These are phyloP conservation scores for Paspalum notatum DNA, from an alignment of 176 grass and related monocot species.

Conservation along the genomic window DNA sequence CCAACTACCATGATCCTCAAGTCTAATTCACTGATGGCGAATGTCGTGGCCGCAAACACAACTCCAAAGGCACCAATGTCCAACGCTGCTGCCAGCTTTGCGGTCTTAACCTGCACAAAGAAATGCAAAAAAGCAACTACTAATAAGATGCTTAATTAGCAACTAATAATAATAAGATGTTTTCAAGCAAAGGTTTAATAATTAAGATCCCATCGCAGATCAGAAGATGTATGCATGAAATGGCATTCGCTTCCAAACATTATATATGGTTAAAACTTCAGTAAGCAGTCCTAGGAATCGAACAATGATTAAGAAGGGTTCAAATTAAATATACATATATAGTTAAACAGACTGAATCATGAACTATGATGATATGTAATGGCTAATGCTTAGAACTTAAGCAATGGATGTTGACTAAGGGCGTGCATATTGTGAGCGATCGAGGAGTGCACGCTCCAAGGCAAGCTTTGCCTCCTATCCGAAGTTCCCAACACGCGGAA, in stretches of 20 bases:
- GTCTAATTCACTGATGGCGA: slow-evolving; percentile 39
- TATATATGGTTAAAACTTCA: background rate
- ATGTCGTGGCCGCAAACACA: slow-evolving; percentile 42
- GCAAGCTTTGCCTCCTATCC: no score
- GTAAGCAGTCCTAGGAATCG: no score
- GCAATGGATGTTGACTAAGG: no score
- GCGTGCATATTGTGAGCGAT: no score
- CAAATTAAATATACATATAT: no score
- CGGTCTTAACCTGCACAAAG: slow-evolving; percentile 43
- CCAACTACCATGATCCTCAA: slow-evolving; percentile 54
- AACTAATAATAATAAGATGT: background rate
- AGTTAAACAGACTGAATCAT: no score
- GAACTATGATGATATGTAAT: no score
- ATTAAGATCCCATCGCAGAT: background rate
- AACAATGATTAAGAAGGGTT: no score
- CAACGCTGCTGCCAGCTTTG: slow-evolving; percentile 43
- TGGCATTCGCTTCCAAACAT: no score
- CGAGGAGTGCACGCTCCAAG: no score
- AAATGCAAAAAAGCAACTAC: background rate
- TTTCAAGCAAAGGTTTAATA: background rate
- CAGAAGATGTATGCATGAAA: background rate
- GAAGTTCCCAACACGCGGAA: no score
- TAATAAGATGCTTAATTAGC: background rate
- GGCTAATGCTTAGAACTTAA: no score
- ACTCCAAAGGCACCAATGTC: slow-evolving; percentile 55